phyloP scores from a whole-genome alignment of 495 filamentous ascomycete genomes.

The Aspergillus heteromorphus region DNA sequence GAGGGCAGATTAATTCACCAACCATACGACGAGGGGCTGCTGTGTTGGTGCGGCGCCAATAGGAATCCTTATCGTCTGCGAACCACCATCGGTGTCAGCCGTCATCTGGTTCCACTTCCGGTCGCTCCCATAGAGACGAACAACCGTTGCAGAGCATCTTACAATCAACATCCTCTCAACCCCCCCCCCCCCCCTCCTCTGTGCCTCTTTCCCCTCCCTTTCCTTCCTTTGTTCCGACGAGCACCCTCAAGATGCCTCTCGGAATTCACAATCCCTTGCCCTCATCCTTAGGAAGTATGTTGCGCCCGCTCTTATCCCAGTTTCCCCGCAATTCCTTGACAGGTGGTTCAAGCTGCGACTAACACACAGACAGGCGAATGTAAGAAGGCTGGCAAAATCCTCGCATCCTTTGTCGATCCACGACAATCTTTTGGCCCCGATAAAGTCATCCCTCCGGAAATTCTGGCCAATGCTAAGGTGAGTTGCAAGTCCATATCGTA shows the following conservation, averaged over 20 bases:
- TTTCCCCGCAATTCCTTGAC: slow-evolving; percentile 34
- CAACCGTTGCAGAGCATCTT: slow-evolving; percentile 16
- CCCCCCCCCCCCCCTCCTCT: slow-evolving; percentile 2
- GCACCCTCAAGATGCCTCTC: slow-evolving; percentile 44
- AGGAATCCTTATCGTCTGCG: slow-evolving; percentile 5
- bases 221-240: slow-evolving; percentile 8
- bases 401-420: slow-evolving; percentile 92
- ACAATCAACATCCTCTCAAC: slow-evolving; percentile 16
- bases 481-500: slow-evolving; percentile 10
- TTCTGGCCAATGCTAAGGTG: slow-evolving; percentile 90
- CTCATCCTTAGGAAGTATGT: slow-evolving; percentile 58
- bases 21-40: not conserved
- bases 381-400: slow-evolving; percentile 86
- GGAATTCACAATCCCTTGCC: slow-evolving; percentile 67
- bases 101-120: slow-evolving; percentile 29
- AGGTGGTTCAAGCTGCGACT: slow-evolving; percentile 13
- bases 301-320: slow-evolving; percentile 7
- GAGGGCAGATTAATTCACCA: not conserved
- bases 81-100: slow-evolving; percentile 6
- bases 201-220: not conserved
- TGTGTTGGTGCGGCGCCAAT: not conserved
- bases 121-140: slow-evolving; percentile 26
- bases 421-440: slow-evolving; percentile 92
- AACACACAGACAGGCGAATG: slow-evolving; percentile 63
- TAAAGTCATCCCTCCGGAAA: slow-evolving; percentile 90